Evolutionary conservation across 257 asterid species (phyloP).

Genomic region (Solanum etuberosum): DNA sequence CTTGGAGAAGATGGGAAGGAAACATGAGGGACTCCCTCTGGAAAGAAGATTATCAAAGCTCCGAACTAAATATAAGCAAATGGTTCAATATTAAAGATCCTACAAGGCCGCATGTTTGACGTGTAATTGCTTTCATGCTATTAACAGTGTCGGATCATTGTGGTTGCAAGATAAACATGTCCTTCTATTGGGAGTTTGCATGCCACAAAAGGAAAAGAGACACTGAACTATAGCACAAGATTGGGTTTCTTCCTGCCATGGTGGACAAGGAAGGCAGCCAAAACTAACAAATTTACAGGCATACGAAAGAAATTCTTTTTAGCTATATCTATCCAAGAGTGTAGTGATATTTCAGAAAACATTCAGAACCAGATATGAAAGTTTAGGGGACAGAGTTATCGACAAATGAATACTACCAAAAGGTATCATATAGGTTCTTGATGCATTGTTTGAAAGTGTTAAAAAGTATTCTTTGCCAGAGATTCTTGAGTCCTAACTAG

Average conservation of each 20-base stretch:
- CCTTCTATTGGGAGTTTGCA: not conserved
- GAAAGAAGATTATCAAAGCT: conserved; percentile 55
- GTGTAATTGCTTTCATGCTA: not conserved
- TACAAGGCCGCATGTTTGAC: not conserved
- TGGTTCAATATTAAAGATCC: conserved; percentile 20
- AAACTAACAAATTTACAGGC: not conserved
- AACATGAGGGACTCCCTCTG: conserved; percentile 55
- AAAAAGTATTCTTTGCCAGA: not conserved
- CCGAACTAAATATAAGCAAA: conserved; percentile 41
- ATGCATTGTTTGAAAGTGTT: not conserved
- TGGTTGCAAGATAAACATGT: not conserved
- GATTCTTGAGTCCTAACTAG: not conserved
- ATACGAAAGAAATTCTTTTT: not conserved
- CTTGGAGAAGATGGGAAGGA: conserved; percentile 59
- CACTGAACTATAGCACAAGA: not conserved
- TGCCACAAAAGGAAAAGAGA: not conserved
- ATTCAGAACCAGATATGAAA: not conserved
- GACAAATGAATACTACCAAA: not conserved
- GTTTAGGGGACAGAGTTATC: not conserved
- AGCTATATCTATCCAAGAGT: not conserved
- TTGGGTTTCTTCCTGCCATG: not conserved
- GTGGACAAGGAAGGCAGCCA: not conserved
- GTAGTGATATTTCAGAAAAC: not conserved
- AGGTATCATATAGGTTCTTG: not conserved
- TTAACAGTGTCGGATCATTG: not conserved